Evolutionary conservation across 306 rosid species (phyloP), one percentile per base, ranked within the genome.

Genomic region (Bauhinia variegata): DNA sequence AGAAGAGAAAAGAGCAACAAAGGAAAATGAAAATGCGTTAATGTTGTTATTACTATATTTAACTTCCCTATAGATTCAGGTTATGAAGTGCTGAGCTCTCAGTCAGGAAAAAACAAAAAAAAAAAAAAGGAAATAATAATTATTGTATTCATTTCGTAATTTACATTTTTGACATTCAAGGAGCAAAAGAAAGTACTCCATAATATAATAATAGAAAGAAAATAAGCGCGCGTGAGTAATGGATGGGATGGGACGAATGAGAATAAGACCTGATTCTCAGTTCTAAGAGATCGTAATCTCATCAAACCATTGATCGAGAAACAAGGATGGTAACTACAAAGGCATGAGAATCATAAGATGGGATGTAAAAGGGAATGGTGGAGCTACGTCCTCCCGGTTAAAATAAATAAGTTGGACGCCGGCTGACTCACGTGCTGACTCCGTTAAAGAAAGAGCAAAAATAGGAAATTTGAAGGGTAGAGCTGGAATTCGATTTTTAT

Each of bases 391-490:
- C 64, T 13, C 65, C 65, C 54, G 56, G 55, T 44, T 32, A 2
- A 31, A 68, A 5, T 7, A 43, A 44, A 55, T 4, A 67, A n/a
- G n/a, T n/a, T n/a, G n/a, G n/a, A 52, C 62, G 31, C 4, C 48
- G 46, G 30, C 28, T 50, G 46, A n/a, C 28, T 50, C 55, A 50
- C 5, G 28, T 11, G 36, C 11, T 31, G 18, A 46, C 15, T 7
- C 60, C 60, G 60, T 65, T 37, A 9, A 11, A 12, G 7, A 18
- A 19, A n/a, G 4, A 4, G n/a, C n/a, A n/a, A n/a, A 47, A 17
- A 11, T 41, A 23, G 2, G 28, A 23, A 23, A 23, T 10, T 33
- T 2, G 11, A 36, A 36, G 63, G 72, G 17, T 13, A 30, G 10
- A 67, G n/a, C 41, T 41, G 54, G 43, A 4, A 67, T 30, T 7